Evolutionary conservation across 495 filamentous ascomycete species (phyloP).

Genomic region (Penicillium chermesinum): DNA sequence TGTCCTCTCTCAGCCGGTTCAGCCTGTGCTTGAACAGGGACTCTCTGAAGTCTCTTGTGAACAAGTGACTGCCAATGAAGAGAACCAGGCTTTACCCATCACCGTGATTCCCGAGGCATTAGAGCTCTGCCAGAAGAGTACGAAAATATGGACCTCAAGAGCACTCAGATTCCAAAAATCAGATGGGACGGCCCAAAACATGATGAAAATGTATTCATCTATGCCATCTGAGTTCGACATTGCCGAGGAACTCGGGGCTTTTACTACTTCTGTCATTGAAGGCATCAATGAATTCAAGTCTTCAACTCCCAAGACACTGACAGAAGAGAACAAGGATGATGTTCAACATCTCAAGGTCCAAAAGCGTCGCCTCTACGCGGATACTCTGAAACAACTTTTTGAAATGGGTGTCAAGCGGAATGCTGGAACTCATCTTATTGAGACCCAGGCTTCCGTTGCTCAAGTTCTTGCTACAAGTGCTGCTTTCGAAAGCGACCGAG

Average conservation of each 20-base stretch:
- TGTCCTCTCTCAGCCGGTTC: conserved; percentile 66
- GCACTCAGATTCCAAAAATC: conserved; percentile 69
- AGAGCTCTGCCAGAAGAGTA: conserved; percentile 47
- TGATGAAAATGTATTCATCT: conserved; percentile 52
- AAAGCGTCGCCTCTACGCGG: conserved; percentile 87
- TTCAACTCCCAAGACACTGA: conserved; percentile 70
- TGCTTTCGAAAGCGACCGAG: conserved; percentile 23
- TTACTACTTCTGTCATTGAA: conserved; percentile 59
- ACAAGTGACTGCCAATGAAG: conserved; percentile 9
- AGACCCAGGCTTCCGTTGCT: conserved; percentile 64
- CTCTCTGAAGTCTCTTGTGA: conserved; percentile 51
- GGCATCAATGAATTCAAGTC: conserved; percentile 68
- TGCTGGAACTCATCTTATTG: conserved; percentile 60
- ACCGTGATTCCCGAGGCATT: conserved; percentile 36
- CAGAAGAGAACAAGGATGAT: conserved; percentile 71
- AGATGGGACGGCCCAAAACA: conserved; percentile 55
- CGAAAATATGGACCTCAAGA: conserved; percentile 53
- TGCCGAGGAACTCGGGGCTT: conserved; percentile 56
- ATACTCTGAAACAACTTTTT: conserved; percentile 73
- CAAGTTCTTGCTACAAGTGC: conserved; percentile 56
- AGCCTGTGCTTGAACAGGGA: conserved; percentile 56
- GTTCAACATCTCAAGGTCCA: conserved; percentile 83
- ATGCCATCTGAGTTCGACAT: conserved; percentile 50
- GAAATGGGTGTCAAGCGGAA: conserved; percentile 87
- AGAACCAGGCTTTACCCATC: conserved; percentile 13